phyloP scores from a whole-genome alignment of 2,329 filamentous ascomycete genomes.

The Coniochaeta sp. region DNA sequence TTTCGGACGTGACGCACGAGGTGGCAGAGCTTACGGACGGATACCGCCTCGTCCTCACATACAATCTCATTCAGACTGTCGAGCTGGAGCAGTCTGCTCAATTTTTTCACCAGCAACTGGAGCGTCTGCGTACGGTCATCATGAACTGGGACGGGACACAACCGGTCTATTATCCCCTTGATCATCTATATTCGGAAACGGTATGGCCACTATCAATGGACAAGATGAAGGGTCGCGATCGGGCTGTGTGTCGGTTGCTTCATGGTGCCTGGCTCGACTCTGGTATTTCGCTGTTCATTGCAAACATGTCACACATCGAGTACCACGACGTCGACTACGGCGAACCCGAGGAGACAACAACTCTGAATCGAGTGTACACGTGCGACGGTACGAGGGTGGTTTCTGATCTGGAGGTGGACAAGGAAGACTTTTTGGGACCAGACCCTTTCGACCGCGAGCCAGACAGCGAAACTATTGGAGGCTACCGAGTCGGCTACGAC shows the following conservation, averaged over 20 bases:
- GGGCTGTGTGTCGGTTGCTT: constrained; percentile 10
- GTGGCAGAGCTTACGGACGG: constrained; percentile 32
- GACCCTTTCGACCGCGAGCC: not conserved
- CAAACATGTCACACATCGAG: constrained; percentile 11
- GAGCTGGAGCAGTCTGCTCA: constrained; percentile 7
- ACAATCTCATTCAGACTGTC: constrained; percentile 33
- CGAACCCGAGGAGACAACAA: constrained; percentile 2
- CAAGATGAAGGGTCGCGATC: constrained; percentile 17
- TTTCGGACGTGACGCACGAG: constrained; percentile 41
- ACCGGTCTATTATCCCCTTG: constrained; percentile 13
- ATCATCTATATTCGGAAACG: constrained; percentile 16
- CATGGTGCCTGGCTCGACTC: constrained; percentile 7
- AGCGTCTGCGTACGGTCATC: constrained; percentile 9
- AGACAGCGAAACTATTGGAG: not conserved
- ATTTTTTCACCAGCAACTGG: constrained; percentile 9
- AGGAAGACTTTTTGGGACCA: not conserved
- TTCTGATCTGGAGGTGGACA: not conserved
- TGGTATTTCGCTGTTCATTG: constrained; percentile 13
- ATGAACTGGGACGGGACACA: constrained; percentile 5
- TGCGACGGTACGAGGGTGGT: not conserved
- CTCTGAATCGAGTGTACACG: not conserved
- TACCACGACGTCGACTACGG: not conserved
- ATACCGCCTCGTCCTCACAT: constrained; percentile 38
- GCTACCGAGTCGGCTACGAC: not conserved
- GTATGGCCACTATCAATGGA: constrained; percentile 14